Percentiles rank a stretch among this genome's conserved stretches.
These are phyloP conservation scores for Podospora pseudopauciseta DNA, from an alignment of 495 filamentous ascomycete genomes.

Conservation along the genomic window DNA sequence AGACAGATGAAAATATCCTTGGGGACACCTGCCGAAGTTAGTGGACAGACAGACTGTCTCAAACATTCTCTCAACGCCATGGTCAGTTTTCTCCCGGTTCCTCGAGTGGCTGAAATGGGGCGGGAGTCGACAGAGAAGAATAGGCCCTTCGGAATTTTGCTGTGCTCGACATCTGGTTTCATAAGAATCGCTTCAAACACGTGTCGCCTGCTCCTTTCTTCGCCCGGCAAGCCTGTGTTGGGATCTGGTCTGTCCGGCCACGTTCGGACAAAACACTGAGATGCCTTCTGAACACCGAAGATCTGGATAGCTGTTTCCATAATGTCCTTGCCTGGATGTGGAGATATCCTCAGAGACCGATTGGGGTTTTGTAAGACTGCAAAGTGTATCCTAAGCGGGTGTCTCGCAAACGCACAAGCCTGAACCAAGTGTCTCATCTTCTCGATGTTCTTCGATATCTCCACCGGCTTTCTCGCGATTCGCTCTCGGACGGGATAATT, in stretches of 20 bases:
- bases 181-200: background rate
- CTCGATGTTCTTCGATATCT: background rate
- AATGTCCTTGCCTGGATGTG: slow-evolving; percentile 50
- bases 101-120: background rate
- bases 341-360: slow-evolving; percentile 29
- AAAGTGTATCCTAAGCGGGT: background rate
- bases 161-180: background rate
- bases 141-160: background rate
- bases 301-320: slow-evolving; percentile 68
- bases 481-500: slow-evolving; percentile 63
- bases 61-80: background rate
- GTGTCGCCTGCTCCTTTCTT: background rate
- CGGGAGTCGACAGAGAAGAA: background rate
- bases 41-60: background rate
- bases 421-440: background rate
- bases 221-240: background rate
- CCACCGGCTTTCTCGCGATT: slow-evolving; percentile 12
- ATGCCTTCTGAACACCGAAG: slow-evolving; percentile 48
- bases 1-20: background rate
- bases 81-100: background rate
- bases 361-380: background rate
- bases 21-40: background rate
- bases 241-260: background rate
- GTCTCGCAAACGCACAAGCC: background rate
- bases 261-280: background rate